A percentile compares a stretch with the other conserved stretches of the same genome.
Conservation (phyloP, 768 basidiomycete species). For the Boletus vinaceobasis region DNA sequence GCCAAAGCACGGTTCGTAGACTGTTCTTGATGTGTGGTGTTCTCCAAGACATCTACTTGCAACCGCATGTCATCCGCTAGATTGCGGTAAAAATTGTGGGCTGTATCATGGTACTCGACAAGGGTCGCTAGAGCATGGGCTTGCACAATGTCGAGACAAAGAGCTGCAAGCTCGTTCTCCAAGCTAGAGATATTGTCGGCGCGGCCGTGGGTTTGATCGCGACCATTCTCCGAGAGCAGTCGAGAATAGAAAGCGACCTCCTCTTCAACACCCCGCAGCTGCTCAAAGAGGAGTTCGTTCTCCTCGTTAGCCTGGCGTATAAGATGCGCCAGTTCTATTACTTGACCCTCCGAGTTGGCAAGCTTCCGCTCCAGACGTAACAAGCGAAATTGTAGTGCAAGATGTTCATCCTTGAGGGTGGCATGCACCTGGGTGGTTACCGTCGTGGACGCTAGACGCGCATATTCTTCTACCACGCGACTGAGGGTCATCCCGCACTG, state of each 20-base stretch:
- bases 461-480: constrained; percentile 53
- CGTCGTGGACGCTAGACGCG: constrained; percentile 43
- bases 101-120: constrained; percentile 18
- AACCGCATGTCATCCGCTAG: constrained; percentile 34
- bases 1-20: constrained; percentile 18
- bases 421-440: constrained; percentile 37
- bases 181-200: constrained; percentile 5
- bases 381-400: constrained; percentile 38
- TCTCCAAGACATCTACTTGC: constrained; percentile 9
- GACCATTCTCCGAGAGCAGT: constrained; percentile 6
- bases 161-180: constrained; percentile 18
- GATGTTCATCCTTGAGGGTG: constrained; percentile 40
- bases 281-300: constrained; percentile 39
- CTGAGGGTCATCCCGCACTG: constrained; percentile 44
- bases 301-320: constrained; percentile 56
- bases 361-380: constrained; percentile 65
- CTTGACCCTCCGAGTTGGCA: constrained; percentile 64
- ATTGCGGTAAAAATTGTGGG: constrained; percentile 37
- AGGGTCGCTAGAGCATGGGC: constrained; percentile 6
- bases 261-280: constrained; percentile 15
- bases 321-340: constrained; percentile 59
- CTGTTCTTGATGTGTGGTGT: constrained; percentile 12
- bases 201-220: neutral
- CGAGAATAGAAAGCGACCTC: constrained; percentile 16
- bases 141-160: constrained; percentile 18